Conservation (phyloP, 306 rosid species). For the Quercus parvula region DNA sequence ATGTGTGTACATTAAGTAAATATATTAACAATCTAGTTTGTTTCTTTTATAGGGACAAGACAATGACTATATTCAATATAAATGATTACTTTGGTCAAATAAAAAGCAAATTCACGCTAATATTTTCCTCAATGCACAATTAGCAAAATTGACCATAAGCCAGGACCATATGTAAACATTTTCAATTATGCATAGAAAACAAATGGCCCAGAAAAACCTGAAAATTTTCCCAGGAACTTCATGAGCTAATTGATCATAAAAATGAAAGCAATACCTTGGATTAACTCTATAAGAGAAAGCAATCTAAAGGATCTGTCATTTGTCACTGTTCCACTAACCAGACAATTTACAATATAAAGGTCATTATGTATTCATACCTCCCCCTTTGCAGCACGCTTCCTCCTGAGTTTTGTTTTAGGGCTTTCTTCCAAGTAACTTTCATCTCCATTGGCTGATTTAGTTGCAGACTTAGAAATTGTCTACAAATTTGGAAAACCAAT, state of each 20-base stretch:
- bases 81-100: neutral
- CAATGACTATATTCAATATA: neutral
- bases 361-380: slow-evolving; percentile 31
- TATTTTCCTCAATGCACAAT: neutral
- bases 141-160: neutral
- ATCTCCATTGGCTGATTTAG: slow-evolving; percentile 16
- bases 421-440: slow-evolving; percentile 24
- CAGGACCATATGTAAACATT: neutral
- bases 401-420: slow-evolving; percentile 29
- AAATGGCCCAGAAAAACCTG: neutral
- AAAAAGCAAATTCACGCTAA: neutral
- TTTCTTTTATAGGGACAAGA: neutral
- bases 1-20: neutral
- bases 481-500: slow-evolving; percentile 13
- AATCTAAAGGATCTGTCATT: neutral
- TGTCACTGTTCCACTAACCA: neutral
- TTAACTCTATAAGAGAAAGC: neutral
- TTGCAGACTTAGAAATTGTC: slow-evolving; percentile 24
- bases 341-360: neutral
- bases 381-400: slow-evolving; percentile 25
- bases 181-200: neutral
- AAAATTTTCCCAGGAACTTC: neutral
- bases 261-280: neutral
- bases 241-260: slow-evolving; percentile 4
- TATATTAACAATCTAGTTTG: neutral